Base-by-base conservation (phyloP, 352 stramenopile genomes). In the Globisporangium yorkense region DNA sequence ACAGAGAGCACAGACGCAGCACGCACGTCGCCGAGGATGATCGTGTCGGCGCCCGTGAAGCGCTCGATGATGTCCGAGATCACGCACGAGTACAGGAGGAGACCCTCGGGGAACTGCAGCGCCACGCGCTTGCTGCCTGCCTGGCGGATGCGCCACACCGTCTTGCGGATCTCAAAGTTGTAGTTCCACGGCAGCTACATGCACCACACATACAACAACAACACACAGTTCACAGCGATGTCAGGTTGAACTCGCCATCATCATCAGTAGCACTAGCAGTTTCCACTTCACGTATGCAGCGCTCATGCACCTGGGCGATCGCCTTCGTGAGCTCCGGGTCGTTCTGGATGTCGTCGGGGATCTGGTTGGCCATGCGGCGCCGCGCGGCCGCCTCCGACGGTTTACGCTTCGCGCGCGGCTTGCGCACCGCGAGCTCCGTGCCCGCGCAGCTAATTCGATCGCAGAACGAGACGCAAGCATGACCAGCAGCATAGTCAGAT, bases 81-180 rank as follows among this genome's bases (percentile, higher is more conserved):
- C 24, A 97, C 87, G 54, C 95, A 99, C 20, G 96, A 87, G 56
- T 99, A 99, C 53, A 99, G 89, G 21, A 99, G 73, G 29, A 99
- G 66, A 2, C 97, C 97, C 76, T 99, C 97, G 2, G 97, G 97
- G 66, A 99, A 98, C 74, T 99, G 97, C 56, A 99, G 79, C 44
- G 97, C 96, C 40, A 99, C 93, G 54, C 87, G 80, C 64, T 89
- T 94, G 54, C 86, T 89, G 58, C 82, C 67, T 39, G 88, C 75
- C 63, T 97, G 86, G 49, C 92, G 81, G 46, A 99, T 97, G 15
- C 95, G 84, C 86, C 94, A 98, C 40, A 99, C 84, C 0, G 96
- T 99, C 78, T 99, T 99, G 62, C 82, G 83, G 59, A 99, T 91
- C 74, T 98, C 89, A 80, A 99, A 99, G 62, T 98, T 98, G 75